Conservation (phyloP, 2,329 filamentous ascomycete species). For the Aspergillus flavus region DNA sequence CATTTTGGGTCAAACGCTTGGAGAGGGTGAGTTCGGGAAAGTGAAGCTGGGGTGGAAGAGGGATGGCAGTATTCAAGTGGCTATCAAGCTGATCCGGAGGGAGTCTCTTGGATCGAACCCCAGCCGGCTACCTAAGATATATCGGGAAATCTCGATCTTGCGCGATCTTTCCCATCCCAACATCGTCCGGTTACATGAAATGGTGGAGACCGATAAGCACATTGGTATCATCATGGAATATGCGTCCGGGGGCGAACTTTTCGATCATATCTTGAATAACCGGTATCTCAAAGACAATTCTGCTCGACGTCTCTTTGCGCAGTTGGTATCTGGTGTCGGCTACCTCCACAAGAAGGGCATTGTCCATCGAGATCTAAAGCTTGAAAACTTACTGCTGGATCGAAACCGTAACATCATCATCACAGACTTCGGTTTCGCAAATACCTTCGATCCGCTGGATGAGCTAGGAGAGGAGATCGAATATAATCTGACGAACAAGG, state of each 20-base stretch:
- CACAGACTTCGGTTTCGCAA: constrained; percentile 98
- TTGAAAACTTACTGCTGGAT: constrained; percentile 93
- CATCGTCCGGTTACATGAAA: constrained; percentile 94
- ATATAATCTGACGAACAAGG: constrained; percentile 79
- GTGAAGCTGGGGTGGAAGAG: constrained; percentile 99
- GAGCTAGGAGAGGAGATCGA: constrained; percentile 90
- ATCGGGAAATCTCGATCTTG: constrained; percentile 93
- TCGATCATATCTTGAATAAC: constrained; percentile 97
- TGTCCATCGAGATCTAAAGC: constrained; percentile 92
- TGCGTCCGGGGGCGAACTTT: constrained; percentile 93
- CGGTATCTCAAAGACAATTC: constrained; percentile 93
- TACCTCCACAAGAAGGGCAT: constrained; percentile 99
- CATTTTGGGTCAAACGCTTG: constrained; percentile 90
- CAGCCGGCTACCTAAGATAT: constrained; percentile 89
- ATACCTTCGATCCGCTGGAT: constrained; percentile 89
- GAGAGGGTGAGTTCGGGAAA: constrained; percentile 97
- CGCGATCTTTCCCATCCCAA: constrained; percentile 89
- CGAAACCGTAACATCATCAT: constrained; percentile 99
- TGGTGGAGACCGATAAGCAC: constrained; percentile 95
- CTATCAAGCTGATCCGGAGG: constrained; percentile 95
- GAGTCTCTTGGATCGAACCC: constrained; percentile 88
- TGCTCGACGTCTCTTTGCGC: constrained; percentile 87
- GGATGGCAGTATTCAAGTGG: constrained; percentile 89
- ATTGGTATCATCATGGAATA: constrained; percentile 99
- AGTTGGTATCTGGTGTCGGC: constrained; percentile 92